Conservation (phyloP, 306 rosid genomes). For the Vigna mungo region DNA sequence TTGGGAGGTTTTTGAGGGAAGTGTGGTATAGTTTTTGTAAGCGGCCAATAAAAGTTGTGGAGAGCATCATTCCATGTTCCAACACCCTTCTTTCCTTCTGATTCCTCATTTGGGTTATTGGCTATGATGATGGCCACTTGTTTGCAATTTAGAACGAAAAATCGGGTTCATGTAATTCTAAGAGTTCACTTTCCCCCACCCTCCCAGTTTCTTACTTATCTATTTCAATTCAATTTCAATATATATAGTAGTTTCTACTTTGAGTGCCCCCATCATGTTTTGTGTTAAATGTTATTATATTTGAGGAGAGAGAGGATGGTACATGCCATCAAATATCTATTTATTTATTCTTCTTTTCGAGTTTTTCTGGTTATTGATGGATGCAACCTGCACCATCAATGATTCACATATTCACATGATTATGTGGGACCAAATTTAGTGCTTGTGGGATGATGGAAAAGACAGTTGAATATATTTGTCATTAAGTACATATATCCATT, state of each 20-base stretch:
- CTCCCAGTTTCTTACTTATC: conserved; percentile 36
- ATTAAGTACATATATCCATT: background rate
- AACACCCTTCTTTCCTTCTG: conserved; percentile 26
- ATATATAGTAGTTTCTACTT: conserved; percentile 29
- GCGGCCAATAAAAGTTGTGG: conserved; percentile 60
- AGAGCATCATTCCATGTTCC: conserved; percentile 51
- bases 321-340: background rate
- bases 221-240: conserved; percentile 23
- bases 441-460: conserved; percentile 11
- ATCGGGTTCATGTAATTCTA: conserved; percentile 40
- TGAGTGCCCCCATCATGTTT: background rate
- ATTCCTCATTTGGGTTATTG: conserved; percentile 43
- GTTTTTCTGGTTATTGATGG: conserved; percentile 36
- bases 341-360: background rate
- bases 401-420: conserved; percentile 31
- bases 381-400: conserved; percentile 39
- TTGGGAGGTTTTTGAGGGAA: conserved; percentile 52
- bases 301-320: conserved; percentile 15
- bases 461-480: background rate
- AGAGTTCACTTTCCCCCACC: conserved; percentile 31
- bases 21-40: conserved; percentile 58
- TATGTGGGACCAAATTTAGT: conserved; percentile 12
- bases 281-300: conserved; percentile 2
- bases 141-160: conserved; percentile 44
- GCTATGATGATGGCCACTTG: conserved; percentile 44